phyloP scores from a whole-genome alignment of 208 protist genomes.

The Leishmania amazonensis region DNA sequence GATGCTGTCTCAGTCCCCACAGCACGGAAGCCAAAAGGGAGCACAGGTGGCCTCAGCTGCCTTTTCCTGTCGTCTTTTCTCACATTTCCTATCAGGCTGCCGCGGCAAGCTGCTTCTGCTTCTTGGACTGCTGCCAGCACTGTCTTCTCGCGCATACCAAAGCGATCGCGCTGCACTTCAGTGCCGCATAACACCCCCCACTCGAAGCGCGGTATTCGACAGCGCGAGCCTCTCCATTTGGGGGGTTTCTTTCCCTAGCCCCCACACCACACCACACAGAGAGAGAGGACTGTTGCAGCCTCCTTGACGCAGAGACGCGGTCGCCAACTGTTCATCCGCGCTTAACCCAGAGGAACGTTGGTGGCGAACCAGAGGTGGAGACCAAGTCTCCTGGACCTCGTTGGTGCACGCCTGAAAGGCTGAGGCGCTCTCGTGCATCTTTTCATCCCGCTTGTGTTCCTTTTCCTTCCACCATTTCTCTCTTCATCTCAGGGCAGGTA shows the following conservation, averaged over 20 bases:
- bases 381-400: neutral
- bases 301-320: too few species aligned
- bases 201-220: neutral
- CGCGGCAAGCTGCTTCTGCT: neutral
- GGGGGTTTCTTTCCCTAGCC: neutral
- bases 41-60: neutral
- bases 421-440: neutral
- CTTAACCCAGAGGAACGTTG: neutral
- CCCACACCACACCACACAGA: neutral
- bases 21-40: neutral
- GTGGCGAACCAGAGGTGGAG: neutral
- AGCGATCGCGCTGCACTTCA: neutral
- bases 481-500: neutral
- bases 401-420: neutral
- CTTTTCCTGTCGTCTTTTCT: neutral
- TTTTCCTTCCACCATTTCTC: neutral
- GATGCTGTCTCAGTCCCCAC: neutral
- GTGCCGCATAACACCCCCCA: neutral
- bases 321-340: too few species aligned
- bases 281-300: neutral
- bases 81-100: neutral
- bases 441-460: neutral
- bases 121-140: neutral
- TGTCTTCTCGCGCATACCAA: neutral
- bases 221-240: neutral